Conservation (phyloP, 306 rosid genomes). For the Calophaca sinica region DNA sequence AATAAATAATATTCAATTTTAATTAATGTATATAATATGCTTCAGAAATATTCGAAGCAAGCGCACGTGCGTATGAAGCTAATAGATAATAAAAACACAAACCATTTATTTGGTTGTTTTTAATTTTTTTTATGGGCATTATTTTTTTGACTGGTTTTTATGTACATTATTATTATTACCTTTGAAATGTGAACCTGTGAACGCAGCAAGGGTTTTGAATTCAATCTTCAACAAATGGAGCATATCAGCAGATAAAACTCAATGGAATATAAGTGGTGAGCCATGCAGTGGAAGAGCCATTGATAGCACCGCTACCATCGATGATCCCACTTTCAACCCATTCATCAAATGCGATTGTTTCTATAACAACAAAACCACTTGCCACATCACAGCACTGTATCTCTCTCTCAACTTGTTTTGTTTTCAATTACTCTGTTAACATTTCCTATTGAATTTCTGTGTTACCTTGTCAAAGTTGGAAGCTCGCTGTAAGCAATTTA, state of each 20-base stretch:
- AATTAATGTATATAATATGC: no score
- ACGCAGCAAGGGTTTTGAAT: constrained; percentile 66
- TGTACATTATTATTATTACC: no score
- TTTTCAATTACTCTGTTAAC: not conserved
- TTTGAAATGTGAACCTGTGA: not conserved
- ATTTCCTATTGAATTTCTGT: not conserved
- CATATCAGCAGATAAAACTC: constrained; percentile 31
- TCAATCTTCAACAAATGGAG: constrained; percentile 68
- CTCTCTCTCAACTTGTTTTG: not conserved
- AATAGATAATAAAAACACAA: no score
- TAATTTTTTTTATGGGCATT: no score
- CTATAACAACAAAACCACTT: constrained; percentile 44
- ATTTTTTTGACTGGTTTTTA: no score
- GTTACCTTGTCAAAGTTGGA: not conserved
- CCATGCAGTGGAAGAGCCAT: constrained; percentile 72
- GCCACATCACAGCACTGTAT: constrained; percentile 74
- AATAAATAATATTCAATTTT: no score
- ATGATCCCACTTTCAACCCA: constrained; percentile 35
- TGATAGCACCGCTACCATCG: constrained; percentile 40
- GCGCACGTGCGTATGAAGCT: no score
- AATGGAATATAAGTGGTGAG: constrained; percentile 79
- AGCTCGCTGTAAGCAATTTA: not conserved
- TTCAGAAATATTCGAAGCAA: no score
- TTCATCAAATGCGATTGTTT: constrained; percentile 75
- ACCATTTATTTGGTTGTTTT: no score